These are phyloP conservation scores for Calamus simplicifolius DNA, from an alignment of 176 grass and related monocot species.

Conservation along the genomic window DNA sequence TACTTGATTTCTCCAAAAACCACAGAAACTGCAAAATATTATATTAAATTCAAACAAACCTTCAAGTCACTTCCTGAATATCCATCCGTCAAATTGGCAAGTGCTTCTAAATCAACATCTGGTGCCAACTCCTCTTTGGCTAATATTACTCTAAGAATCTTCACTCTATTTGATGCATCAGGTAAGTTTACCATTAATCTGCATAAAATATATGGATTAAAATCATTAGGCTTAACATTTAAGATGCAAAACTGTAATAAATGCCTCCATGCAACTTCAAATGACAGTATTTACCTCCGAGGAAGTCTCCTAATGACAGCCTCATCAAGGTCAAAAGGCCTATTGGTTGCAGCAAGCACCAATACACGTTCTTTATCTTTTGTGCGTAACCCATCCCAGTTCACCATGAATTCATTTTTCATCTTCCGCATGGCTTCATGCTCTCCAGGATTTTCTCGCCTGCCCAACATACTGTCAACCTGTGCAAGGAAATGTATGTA, in stretches of 20 bases:
- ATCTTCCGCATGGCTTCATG: slow-evolving; percentile 99
- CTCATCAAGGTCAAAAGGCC: slow-evolving; percentile 98
- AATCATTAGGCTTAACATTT: neutral
- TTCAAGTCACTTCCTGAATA: slow-evolving; percentile 99
- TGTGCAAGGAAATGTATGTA: slow-evolving; percentile 8
- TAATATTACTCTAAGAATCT: slow-evolving; percentile 95
- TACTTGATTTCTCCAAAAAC: neutral
- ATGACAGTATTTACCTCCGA: slow-evolving; percentile 47
- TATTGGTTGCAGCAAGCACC: slow-evolving; percentile 97
- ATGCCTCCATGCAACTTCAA: neutral
- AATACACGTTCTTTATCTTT: slow-evolving; percentile 97
- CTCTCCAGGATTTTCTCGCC: slow-evolving; percentile 97
- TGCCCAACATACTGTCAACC: slow-evolving; percentile 99
- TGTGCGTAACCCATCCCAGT: slow-evolving; percentile 93
- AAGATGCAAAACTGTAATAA: neutral
- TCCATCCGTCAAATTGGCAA: slow-evolving; percentile 96
- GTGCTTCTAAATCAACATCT: slow-evolving; percentile 56
- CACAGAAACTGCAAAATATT: no score
- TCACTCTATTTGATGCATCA: slow-evolving; percentile 85
- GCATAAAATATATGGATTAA: slow-evolving; percentile 11
- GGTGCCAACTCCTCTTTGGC: slow-evolving; percentile 80
- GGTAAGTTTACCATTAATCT: slow-evolving; percentile 99
- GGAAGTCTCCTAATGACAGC: slow-evolving; percentile 98
- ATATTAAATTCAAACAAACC: slow-evolving; percentile 34
- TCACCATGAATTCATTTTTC: slow-evolving; percentile 99